Percentiles rank a stretch among this genome's conserved stretches.
phyloP scores from a whole-genome alignment of 2,329 filamentous ascomycete species.

The Cladobotryum mycophilum region DNA sequence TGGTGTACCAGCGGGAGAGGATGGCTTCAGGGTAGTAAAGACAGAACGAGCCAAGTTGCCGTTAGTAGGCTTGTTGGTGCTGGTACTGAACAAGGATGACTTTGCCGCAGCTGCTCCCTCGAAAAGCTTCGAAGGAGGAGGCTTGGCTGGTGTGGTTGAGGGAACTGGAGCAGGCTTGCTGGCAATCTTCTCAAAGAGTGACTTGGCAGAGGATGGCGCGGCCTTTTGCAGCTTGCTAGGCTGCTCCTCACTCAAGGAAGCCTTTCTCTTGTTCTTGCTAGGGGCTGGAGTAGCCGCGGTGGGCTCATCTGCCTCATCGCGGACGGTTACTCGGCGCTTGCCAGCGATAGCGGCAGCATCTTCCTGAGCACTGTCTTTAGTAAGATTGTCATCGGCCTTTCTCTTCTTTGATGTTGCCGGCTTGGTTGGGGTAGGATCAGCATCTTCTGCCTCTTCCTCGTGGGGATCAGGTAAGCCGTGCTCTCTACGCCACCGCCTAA shows the following conservation, averaged over 20 bases:
- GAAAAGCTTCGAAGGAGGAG: conserved; percentile 20
- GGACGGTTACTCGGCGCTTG: conserved; percentile 44
- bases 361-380: conserved; percentile 30
- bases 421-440: conserved; percentile 18
- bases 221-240: conserved; percentile 47
- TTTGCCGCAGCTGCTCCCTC: conserved; percentile 25
- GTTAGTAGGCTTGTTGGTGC: conserved; percentile 25
- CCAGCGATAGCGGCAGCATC: conserved; percentile 33
- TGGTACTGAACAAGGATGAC: conserved; percentile 26
- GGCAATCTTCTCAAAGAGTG: conserved; percentile 51
- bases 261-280: conserved; percentile 49
- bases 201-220: conserved; percentile 47
- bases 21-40: conserved; percentile 34
- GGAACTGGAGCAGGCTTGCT: conserved; percentile 40
- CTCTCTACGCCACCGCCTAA: conserved; percentile 52
- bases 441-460: conserved; percentile 31
- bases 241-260: conserved; percentile 39
- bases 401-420: conserved; percentile 43
- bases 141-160: conserved; percentile 26
- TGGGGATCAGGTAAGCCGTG: conserved; percentile 48
- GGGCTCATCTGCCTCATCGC: conserved; percentile 32
- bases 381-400: conserved; percentile 49
- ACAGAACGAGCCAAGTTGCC: conserved; percentile 38
- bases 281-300: conserved; percentile 21
- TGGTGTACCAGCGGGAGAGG: conserved; percentile 16